phyloP scores from a whole-genome alignment of 495 filamentous ascomycete species.

The Aspergillus indologenus region DNA sequence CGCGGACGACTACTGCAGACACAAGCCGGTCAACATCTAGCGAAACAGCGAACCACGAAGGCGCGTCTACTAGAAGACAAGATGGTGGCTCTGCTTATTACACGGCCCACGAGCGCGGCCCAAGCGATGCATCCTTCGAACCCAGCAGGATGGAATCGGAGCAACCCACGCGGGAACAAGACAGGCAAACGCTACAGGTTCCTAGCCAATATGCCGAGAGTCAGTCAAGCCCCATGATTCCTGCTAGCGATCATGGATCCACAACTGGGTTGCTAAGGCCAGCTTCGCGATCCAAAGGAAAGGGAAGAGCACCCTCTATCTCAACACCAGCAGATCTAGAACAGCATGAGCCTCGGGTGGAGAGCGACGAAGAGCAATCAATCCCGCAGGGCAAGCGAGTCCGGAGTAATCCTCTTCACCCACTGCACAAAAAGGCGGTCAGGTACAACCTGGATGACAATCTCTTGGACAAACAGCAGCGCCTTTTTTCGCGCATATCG shows the following conservation, averaged over 20 bases:
- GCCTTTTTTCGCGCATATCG: slow-evolving; percentile 32
- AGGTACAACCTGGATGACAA: slow-evolving; percentile 50
- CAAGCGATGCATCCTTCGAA: slow-evolving; percentile 7
- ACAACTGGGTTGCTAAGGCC: slow-evolving; percentile 33
- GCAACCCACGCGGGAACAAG: slow-evolving; percentile 4
- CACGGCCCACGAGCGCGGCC: slow-evolving; percentile 20
- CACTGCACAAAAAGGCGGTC: slow-evolving; percentile 29
- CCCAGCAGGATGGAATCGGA: slow-evolving; percentile 4
- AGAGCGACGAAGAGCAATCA: slow-evolving; percentile 17
- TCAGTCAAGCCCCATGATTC: slow-evolving; percentile 22
- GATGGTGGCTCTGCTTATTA: slow-evolving; percentile 24
- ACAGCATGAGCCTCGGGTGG: slow-evolving; percentile 35
- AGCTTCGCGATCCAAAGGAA: slow-evolving; percentile 21
- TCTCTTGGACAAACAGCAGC: slow-evolving; percentile 37
- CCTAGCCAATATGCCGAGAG: slow-evolving; percentile 20
- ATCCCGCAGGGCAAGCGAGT: slow-evolving; percentile 1
- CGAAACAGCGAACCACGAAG: slow-evolving; percentile 13
- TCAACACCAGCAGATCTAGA: slow-evolving; percentile 25
- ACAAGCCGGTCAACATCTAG: slow-evolving; percentile 1
- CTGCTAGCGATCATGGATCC: slow-evolving; percentile 40
- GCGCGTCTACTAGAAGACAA: slow-evolving; percentile 16
- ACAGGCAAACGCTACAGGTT: slow-evolving; percentile 18
- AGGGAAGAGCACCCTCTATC: slow-evolving; percentile 22
- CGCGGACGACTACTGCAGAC: neutral
- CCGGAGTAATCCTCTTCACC: slow-evolving; percentile 12